phyloP scores from a whole-genome alignment of 2,329 filamentous ascomycete species.

The Penicillium concentricum region DNA sequence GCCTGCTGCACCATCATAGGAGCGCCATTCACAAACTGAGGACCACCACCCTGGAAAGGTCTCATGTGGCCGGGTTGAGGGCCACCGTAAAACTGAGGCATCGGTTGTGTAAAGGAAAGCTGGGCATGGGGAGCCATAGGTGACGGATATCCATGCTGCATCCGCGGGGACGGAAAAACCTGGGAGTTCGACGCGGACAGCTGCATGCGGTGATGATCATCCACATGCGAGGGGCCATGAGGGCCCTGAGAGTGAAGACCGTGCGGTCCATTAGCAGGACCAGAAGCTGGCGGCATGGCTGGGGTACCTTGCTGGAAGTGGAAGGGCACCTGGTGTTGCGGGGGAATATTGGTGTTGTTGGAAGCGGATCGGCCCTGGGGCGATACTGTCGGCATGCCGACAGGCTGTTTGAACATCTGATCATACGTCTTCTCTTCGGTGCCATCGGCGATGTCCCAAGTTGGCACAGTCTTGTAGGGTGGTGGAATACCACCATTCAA shows the following conservation, averaged over 20 bases:
- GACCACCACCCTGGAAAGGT: constrained; percentile 68
- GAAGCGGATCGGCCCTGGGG: constrained; percentile 63
- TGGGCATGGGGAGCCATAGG: constrained; percentile 68
- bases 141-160: constrained; percentile 68
- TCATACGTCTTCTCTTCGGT: constrained; percentile 76
- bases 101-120: constrained; percentile 68
- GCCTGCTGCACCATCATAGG: constrained; percentile 82
- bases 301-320: constrained; percentile 76
- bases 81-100: constrained; percentile 67
- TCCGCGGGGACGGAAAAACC: constrained; percentile 80
- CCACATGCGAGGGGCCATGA: constrained; percentile 67
- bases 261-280: constrained; percentile 67
- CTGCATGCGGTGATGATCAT: constrained; percentile 82
- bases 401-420: constrained; percentile 73
- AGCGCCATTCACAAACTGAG: constrained; percentile 68
- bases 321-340: constrained; percentile 79
- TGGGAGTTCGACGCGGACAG: constrained; percentile 80
- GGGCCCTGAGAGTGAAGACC: constrained; percentile 72
- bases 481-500: constrained; percentile 80
- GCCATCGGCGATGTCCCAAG: constrained; percentile 72
- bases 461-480: constrained; percentile 79
- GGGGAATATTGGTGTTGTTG: constrained; percentile 66
- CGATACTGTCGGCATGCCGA: constrained; percentile 60
- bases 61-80: constrained; percentile 71
- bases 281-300: constrained; percentile 65